Percentiles rank a stretch among this genome's conserved stretches.
Evolutionary conservation across 164 flowering plant genomes (phyloP).

Genomic region (Nelumbo lutea): DNA sequence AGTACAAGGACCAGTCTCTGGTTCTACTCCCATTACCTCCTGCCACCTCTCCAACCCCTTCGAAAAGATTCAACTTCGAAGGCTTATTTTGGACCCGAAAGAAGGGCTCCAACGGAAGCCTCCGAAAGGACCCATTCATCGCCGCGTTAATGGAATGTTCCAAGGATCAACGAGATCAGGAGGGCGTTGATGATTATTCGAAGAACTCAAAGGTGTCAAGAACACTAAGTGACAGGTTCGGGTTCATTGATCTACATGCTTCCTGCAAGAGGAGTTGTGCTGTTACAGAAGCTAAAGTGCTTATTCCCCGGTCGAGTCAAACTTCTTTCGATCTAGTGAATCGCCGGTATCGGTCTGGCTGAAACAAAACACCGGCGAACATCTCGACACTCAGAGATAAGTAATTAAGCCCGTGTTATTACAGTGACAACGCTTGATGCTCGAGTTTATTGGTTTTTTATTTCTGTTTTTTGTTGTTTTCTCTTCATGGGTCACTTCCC

Average conservation of each 20-base stretch:
- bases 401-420: no score
- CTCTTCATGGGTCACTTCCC: no score
- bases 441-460: no score
- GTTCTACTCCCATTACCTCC: slow-evolving; percentile 44
- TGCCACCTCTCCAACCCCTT: slow-evolving; percentile 16
- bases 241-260: slow-evolving; percentile 30
- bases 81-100: slow-evolving; percentile 2
- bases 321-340: slow-evolving; percentile 9
- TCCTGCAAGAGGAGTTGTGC: slow-evolving; percentile 49
- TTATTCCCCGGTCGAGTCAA: slow-evolving; percentile 33
- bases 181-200: background rate
- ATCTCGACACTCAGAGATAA: no score
- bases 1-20: slow-evolving; percentile 13
- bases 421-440: no score
- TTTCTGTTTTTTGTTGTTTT: no score
- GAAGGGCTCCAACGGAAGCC: background rate
- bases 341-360: slow-evolving; percentile 12
- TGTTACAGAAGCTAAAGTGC: slow-evolving; percentile 40
- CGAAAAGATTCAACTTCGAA: slow-evolving; percentile 12
- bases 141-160: slow-evolving; percentile 53
- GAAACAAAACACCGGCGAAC: background rate
- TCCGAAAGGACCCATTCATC: slow-evolving; percentile 41
- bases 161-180: slow-evolving; percentile 23
- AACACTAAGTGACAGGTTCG: slow-evolving; percentile 33
- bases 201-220: slow-evolving; percentile 18